Conservation (phyloP, 257 asterid genomes). For the Solanum paucissectum region DNA sequence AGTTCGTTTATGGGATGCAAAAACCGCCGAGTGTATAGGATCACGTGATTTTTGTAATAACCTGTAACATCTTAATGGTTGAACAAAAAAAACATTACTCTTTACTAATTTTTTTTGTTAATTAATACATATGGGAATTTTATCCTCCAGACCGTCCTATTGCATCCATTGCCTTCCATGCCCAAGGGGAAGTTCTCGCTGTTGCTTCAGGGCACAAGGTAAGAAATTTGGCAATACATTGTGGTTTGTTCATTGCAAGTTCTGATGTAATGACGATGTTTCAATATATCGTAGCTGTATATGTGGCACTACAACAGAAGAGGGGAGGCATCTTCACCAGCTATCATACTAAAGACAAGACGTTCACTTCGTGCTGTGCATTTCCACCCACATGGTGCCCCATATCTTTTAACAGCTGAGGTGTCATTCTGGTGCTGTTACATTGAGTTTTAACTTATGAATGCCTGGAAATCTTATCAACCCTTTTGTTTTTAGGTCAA, state of each 20-base stretch:
- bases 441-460: neutral
- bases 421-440: slow-evolving; percentile 31
- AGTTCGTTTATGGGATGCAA: slow-evolving; percentile 93
- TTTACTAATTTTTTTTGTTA: neutral
- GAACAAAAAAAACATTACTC: neutral
- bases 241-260: neutral
- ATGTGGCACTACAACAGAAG: slow-evolving; percentile 83
- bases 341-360: slow-evolving; percentile 76
- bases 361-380: slow-evolving; percentile 98
- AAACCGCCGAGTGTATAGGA: slow-evolving; percentile 79
- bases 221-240: slow-evolving; percentile 4
- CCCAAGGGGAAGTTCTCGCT: slow-evolving; percentile 89
- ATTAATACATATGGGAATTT: slow-evolving; percentile 2
- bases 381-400: slow-evolving; percentile 95
- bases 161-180: slow-evolving; percentile 97
- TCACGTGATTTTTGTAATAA: slow-evolving; percentile 87
- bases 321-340: slow-evolving; percentile 78
- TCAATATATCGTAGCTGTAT: slow-evolving; percentile 54
- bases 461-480: neutral
- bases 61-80: slow-evolving; percentile 8
- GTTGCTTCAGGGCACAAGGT: slow-evolving; percentile 99
- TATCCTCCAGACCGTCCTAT: slow-evolving; percentile 77
- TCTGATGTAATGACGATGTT: slow-evolving; percentile 12
- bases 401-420: slow-evolving; percentile 97
- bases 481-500: slow-evolving; percentile 27